These are phyloP conservation scores for Lichtheimia ornata DNA, from an alignment of 371 early-diverging fungal species.

Conservation along the genomic window DNA sequence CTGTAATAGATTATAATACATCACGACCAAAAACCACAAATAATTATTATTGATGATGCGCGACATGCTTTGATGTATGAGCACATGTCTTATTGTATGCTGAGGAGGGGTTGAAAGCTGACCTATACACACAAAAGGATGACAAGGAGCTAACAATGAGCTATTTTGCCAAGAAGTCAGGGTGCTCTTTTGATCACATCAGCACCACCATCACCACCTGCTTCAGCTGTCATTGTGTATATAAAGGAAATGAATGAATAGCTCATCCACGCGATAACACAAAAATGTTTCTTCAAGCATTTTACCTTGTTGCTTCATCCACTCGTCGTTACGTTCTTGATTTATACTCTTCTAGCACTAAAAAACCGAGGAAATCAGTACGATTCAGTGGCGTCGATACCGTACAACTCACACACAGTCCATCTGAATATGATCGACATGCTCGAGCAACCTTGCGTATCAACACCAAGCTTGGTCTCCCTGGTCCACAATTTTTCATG, in stretches of 20 bases:
- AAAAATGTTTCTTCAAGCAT: conserved; percentile 14
- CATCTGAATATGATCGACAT: conserved; percentile 22
- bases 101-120: too few species aligned
- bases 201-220: neutral
- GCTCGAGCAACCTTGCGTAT: conserved; percentile 10
- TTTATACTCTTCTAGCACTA: neutral
- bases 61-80: too few species aligned
- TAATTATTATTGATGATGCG: too few species aligned
- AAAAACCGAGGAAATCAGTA: conserved; percentile 14
- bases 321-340: conserved; percentile 4
- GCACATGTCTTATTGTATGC: too few species aligned
- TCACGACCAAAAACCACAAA: too few species aligned
- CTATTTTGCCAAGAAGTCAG: conserved; percentile 9
- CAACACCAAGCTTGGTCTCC: conserved; percentile 12
- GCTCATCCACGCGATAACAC: neutral
- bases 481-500: conserved; percentile 18
- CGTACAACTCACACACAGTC: conserved; percentile 18
- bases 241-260: neutral
- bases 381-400: conserved; percentile 16
- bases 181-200: neutral
- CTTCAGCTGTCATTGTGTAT: neutral
- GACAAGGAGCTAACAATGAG: too few species aligned
- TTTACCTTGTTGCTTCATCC: conserved; percentile 9
- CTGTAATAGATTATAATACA: too few species aligned
- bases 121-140: too few species aligned